Conservation (phyloP, 768 basidiomycete genomes). For the Phaffia tasmanica region DNA sequence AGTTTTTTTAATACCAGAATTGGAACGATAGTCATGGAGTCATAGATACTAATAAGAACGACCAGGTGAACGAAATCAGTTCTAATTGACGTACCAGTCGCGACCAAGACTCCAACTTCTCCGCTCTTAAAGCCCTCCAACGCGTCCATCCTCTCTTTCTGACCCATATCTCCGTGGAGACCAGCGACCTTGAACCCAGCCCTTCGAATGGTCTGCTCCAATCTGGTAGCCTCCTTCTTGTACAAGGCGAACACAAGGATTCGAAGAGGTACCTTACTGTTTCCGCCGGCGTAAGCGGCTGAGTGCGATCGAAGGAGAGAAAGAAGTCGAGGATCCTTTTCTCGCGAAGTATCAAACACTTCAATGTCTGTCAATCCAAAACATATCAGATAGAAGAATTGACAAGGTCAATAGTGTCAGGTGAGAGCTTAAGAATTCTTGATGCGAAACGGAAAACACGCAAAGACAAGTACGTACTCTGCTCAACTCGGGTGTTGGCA, state of each 20-base stretch:
- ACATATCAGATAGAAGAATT: background rate
- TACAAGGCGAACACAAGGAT: constrained; percentile 90
- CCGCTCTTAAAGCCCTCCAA: constrained; percentile 80
- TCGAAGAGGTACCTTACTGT: constrained; percentile 40
- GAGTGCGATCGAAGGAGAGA: constrained; percentile 39
- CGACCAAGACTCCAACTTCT: constrained; percentile 68
- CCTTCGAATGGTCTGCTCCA: constrained; percentile 63
- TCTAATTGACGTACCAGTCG: constrained; percentile 42
- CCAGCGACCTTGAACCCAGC: constrained; percentile 69
- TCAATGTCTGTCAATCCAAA: constrained; percentile 49
- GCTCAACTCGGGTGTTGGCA: constrained; percentile 87
- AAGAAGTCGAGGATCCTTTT: constrained; percentile 53
- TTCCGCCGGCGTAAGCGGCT: constrained; percentile 38
- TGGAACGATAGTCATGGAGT: background rate
- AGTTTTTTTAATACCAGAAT: background rate
- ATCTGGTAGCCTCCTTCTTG: constrained; percentile 91
- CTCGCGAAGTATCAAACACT: constrained; percentile 71
- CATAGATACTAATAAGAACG: no score
- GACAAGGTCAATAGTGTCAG: background rate
- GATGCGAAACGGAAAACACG: background rate
- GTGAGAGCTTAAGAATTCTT: background rate
- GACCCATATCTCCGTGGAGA: constrained; percentile 83
- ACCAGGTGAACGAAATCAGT: background rate
- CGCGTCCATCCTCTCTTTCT: constrained; percentile 69
- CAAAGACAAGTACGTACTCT: constrained; percentile 40